These are phyloP conservation scores for Elaeis guineensis DNA, from an alignment of 176 grass and related monocot species.

Conservation along the genomic window DNA sequence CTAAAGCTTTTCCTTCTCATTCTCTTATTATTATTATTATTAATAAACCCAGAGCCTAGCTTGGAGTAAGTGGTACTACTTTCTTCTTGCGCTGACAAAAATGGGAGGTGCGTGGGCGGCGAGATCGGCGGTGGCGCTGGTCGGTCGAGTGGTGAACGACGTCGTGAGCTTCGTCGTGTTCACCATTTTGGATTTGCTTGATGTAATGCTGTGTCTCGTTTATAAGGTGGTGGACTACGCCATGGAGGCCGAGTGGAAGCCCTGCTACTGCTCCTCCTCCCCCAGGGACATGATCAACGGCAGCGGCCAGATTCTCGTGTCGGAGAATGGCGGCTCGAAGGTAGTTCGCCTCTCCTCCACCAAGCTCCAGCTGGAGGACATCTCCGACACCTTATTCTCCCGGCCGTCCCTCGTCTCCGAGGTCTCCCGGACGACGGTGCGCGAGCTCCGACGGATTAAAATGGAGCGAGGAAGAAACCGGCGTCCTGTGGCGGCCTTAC, in stretches of 20 bases:
- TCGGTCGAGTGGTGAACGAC: constrained; percentile 58
- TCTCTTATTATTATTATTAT: not conserved
- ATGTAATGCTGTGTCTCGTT: constrained; percentile 56
- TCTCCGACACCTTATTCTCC: constrained; percentile 89
- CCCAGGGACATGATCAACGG: constrained; percentile 22
- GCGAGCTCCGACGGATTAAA: constrained; percentile 30
- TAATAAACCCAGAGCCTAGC: not conserved
- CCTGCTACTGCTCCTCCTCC: constrained; percentile 81
- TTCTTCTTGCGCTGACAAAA: constrained; percentile 8
- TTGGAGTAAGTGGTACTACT: not conserved
- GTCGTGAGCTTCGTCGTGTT: constrained; percentile 74
- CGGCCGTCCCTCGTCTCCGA: constrained; percentile 55
- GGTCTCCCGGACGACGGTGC: constrained; percentile 9
- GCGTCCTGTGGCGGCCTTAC: not conserved
- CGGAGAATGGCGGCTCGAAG: constrained; percentile 77
- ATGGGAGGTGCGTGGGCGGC: not conserved
- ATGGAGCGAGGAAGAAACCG: too few relatives aligned
- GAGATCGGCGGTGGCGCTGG: constrained; percentile 37
- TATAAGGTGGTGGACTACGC: constrained; percentile 83
- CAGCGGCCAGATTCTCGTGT: constrained; percentile 68
- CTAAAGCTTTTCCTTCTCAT: too few relatives aligned
- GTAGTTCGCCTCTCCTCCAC: constrained; percentile 67
- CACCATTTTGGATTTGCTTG: constrained; percentile 60
- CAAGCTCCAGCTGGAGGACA: constrained; percentile 85
- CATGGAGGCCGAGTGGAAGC: constrained; percentile 68